Base-by-base conservation (phyloP, 2,329 filamentous ascomycete species). In the Stagonosporopsis rhizophila region DNA sequence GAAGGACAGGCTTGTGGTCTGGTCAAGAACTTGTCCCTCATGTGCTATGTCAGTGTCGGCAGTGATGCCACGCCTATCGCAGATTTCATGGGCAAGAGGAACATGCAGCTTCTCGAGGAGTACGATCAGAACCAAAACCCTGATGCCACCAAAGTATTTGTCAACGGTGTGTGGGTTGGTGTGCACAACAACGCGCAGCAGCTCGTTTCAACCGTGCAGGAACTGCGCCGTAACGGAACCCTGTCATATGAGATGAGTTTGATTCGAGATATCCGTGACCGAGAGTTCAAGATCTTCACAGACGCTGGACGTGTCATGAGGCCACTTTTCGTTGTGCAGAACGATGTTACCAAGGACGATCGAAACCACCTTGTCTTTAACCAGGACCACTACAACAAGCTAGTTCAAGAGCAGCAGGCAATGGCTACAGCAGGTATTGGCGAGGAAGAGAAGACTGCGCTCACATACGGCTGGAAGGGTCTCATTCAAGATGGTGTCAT, bases 261-360 rank as follows among this genome's bases (percentile, higher is more conserved):
- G 69, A 91, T 99, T 69, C 88, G 95, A 72, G 95, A 99, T 72
- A 97, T 99, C 68, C 89, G 96, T 76, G 95, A 99, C 69, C 87
- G 94, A 67, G 95, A 99, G 76, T 97, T 99, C 84, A 96, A 96
- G 79, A 94, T 99, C 67, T 97, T 98, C 76, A 98, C 94, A 3
- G 95, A 99, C 76, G 94, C 94, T 38, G 95, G 95, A 25, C 89
- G 95, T 76, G 93, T 99, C 51, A 96, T 95, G 82, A 87, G 95
- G 62, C 95, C 95, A 0, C 81, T 98, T 5, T 98, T 96, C 74
- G 93, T 96, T 11, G 90, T 99, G 34, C 92, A 98, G 67, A 95
- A 94, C 69, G 89, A 96, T 52, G 80, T 82, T 9, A 87, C 89
- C 54, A 91, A 91, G 61, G 78, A 84, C 6, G 91, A 91, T 59